These are phyloP conservation scores for Tylopilus cervinicoccineus DNA, from an alignment of 768 basidiomycete species.

Conservation along the genomic window DNA sequence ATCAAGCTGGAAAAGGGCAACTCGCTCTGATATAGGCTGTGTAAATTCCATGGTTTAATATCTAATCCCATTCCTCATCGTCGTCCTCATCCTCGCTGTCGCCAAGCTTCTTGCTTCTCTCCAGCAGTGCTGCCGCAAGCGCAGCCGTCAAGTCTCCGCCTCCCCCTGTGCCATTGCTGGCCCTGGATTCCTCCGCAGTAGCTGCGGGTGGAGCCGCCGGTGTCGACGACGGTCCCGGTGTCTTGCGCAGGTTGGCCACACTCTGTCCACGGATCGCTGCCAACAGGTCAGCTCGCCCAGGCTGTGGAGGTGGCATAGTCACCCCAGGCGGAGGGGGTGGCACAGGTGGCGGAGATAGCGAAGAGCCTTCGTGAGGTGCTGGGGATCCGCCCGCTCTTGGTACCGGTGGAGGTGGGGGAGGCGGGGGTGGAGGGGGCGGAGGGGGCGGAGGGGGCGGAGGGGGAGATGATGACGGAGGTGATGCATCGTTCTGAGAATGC, in stretches of 20 bases:
- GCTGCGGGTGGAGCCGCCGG: constrained; percentile 34
- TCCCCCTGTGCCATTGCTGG: constrained; percentile 31
- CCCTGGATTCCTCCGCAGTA: constrained; percentile 29
- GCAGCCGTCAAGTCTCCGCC: constrained; percentile 78
- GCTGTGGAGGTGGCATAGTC: constrained; percentile 43
- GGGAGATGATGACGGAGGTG: constrained; percentile 41
- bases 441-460: constrained; percentile 37
- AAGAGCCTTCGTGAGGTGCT: constrained; percentile 26
- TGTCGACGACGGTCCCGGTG: constrained; percentile 29
- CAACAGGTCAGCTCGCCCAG: constrained; percentile 64
- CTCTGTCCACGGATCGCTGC: constrained; percentile 83
- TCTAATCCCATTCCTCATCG: constrained; percentile 58
- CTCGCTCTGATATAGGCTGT: constrained; percentile 1
- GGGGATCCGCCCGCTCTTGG: constrained; percentile 30
- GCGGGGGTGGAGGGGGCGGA: constrained; percentile 23
- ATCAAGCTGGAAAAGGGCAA: neutral
- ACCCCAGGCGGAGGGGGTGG: constrained; percentile 39
- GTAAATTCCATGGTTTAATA: constrained; percentile 6
- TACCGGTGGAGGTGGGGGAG: constrained; percentile 31
- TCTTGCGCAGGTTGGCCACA: constrained; percentile 64
- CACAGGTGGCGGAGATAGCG: constrained; percentile 34
- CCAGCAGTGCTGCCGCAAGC: constrained; percentile 76
- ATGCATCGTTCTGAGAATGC: constrained; percentile 15
- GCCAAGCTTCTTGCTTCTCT: constrained; percentile 83
- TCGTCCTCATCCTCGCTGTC: constrained; percentile 83